Evolutionary conservation across 495 filamentous ascomycete genomes (phyloP).

Genomic region (Melanomma pulvis-pyrius): DNA sequence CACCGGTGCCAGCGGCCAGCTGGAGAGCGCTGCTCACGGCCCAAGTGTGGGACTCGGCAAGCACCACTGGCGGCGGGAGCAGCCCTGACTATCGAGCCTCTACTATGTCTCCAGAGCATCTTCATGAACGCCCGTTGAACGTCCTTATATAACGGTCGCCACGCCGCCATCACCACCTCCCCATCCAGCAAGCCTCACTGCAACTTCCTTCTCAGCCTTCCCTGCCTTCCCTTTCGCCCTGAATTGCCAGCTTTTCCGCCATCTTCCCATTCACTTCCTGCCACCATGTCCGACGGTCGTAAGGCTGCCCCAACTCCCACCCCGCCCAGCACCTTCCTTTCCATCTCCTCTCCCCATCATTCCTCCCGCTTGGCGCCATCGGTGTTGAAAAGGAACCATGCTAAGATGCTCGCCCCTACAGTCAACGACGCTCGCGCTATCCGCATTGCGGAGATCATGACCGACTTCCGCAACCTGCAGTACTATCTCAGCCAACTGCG

Average conservation of each 20-base stretch:
- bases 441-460: constrained; percentile 80
- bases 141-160: constrained; percentile 35
- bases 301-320: constrained; percentile 43
- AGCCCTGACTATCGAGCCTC: constrained; percentile 37
- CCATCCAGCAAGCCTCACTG: constrained; percentile 22
- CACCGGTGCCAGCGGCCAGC: constrained; percentile 33
- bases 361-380: neutral
- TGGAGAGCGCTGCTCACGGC: constrained; percentile 24
- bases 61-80: constrained; percentile 32
- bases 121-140: constrained; percentile 35
- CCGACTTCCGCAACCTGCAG: constrained; percentile 82
- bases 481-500: constrained; percentile 75
- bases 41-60: constrained; percentile 38
- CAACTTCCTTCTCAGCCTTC: constrained; percentile 11
- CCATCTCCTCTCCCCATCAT: neutral
- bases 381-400: neutral
- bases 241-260: neutral
- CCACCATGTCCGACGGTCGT: constrained; percentile 65
- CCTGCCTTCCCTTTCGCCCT: constrained; percentile 12
- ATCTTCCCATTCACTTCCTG: constrained; percentile 24
- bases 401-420: constrained; percentile 43
- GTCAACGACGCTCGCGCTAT: constrained; percentile 83
- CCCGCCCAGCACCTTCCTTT: neutral
- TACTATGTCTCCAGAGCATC: constrained; percentile 22
- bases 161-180: constrained; percentile 30